Percentiles rank a stretch among this genome's conserved stretches.
Conservation (phyloP, 768 basidiomycete species). For the Mycena rosella region DNA sequence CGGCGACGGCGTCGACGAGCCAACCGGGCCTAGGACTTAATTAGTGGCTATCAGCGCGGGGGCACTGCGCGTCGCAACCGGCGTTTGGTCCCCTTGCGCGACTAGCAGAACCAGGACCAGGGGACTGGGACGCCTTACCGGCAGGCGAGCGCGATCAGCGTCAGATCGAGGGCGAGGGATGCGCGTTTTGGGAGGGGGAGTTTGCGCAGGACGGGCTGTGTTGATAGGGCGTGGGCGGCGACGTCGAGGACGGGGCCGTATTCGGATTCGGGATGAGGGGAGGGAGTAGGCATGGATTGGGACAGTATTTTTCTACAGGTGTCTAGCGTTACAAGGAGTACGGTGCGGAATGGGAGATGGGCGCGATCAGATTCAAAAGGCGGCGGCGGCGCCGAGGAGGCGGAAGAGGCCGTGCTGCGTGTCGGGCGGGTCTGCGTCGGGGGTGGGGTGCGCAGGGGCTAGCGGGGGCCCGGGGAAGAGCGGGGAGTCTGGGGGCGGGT, state of each 20-base stretch:
- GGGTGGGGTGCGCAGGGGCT: background rate
- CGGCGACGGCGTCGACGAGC: slow-evolving; percentile 62
- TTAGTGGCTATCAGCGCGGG: background rate
- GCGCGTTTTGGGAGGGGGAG: slow-evolving; percentile 36
- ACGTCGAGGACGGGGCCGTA: slow-evolving; percentile 2
- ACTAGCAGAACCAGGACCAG: too few relatives aligned
- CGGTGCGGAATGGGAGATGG: too few relatives aligned
- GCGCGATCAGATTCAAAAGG: too few relatives aligned
- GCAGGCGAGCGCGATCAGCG: slow-evolving; percentile 52
- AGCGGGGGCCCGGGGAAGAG: slow-evolving; percentile 29
- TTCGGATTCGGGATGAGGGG: background rate
- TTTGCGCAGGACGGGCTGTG: slow-evolving; percentile 30
- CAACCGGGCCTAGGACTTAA: slow-evolving; percentile 56
- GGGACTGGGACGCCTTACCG: slow-evolving; percentile 17
- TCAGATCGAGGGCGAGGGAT: slow-evolving; percentile 55
- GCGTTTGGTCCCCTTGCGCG: too few relatives aligned
- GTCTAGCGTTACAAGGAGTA: too few relatives aligned
- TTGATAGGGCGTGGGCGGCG: slow-evolving; percentile 29
- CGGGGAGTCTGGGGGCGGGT: slow-evolving; percentile 19
- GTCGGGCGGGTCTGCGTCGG: background rate
- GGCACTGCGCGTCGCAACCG: background rate
- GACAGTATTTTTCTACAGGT: too few relatives aligned
- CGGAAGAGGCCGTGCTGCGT: slow-evolving; percentile 23
- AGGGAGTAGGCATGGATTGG: slow-evolving; percentile 2
- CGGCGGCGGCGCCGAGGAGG: background rate